Base-by-base conservation (phyloP, 495 filamentous ascomycete genomes). In the Emericellopsis terricola region DNA sequence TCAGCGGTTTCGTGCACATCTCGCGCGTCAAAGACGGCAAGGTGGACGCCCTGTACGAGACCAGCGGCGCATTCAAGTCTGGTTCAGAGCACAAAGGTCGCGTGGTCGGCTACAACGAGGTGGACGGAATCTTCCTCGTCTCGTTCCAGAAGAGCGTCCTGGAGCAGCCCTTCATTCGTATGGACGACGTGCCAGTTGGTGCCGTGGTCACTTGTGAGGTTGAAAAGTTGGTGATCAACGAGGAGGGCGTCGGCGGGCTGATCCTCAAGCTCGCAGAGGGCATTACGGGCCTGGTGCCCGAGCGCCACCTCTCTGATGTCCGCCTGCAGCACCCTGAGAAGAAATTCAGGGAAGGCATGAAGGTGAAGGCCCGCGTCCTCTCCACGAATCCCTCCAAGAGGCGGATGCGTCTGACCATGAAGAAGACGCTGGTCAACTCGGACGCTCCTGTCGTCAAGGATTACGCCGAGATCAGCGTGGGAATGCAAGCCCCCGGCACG, bases 401-500 rank as follows among this genome's bases (percentile, higher is more conserved):
- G 33, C 78, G 82, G 40, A 62, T 94, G 27, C 73, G 76, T n/a
- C 57, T 97, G 40, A 94, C 89, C 1, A 46, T 97, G 39, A 96
- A 94, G 61, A 97, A 94, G 61, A 81, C 76, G 14, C 64, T 97
- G 33, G 68, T 97, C 41, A 92, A 93, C 56, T 87, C 78, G 6
- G 84, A 92, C 21, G 65, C 69, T 4, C 57, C 68, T 9, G 64
- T 78, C 10, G 79, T 89, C 67, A 69, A 73, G 39, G 71, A 77
- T 14, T 94, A 85, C 48, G 62, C 75, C 21, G 60, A 72, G 17
- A 65, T 91, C 17, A 45, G 55, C 11, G 61, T 76, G 31, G 83
- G 82, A 5, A 63, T 73, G 37, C 76, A 85, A 42, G 75, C 73
- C 17, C 78, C 74, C 14, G 91, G 87, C 38, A 94, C 84, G 5